Conservation (phyloP, 345 rosid genomes). For the Erysimum cheiranthoides region DNA sequence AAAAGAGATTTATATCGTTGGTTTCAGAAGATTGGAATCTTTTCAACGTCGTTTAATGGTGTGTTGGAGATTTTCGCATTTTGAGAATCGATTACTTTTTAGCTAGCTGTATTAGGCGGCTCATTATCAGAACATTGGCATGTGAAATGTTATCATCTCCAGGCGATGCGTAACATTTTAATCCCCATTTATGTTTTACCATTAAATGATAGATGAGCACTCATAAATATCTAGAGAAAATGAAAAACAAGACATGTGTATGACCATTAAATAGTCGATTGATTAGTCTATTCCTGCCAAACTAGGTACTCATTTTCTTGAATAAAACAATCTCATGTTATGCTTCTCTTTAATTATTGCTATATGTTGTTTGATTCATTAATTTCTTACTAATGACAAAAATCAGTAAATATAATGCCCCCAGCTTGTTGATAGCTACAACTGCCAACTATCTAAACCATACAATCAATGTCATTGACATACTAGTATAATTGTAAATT, state of each 20-base stretch:
- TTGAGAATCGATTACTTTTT: neutral
- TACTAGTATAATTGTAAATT: neutral
- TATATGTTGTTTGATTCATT: slow-evolving; percentile 32
- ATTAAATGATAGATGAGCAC: neutral
- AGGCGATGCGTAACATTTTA: neutral
- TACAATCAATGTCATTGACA: neutral
- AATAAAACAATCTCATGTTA: slow-evolving; percentile 35
- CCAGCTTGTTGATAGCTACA: slow-evolving; percentile 11
- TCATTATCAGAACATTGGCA: slow-evolving; percentile 26
- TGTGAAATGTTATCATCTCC: slow-evolving; percentile 35
- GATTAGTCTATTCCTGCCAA: slow-evolving; percentile 37
- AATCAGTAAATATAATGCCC: neutral
- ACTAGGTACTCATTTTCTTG: slow-evolving; percentile 35
- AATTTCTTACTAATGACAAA: slow-evolving; percentile 28
- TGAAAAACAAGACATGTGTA: slow-evolving; percentile 35
- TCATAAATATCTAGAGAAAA: slow-evolving; percentile 6
- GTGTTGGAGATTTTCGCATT: slow-evolving; percentile 11
- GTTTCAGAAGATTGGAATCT: slow-evolving; percentile 38
- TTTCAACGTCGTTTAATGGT: slow-evolving; percentile 27
- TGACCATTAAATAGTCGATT: neutral
- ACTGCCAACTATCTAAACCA: slow-evolving; percentile 31
- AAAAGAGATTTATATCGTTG: slow-evolving; percentile 14
- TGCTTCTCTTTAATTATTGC: slow-evolving; percentile 10
- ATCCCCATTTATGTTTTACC: neutral
- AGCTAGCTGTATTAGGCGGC: slow-evolving; percentile 18